phyloP scores from a whole-genome alignment of 1,139 yeast genomes.

The Kodamaea derodonti region DNA sequence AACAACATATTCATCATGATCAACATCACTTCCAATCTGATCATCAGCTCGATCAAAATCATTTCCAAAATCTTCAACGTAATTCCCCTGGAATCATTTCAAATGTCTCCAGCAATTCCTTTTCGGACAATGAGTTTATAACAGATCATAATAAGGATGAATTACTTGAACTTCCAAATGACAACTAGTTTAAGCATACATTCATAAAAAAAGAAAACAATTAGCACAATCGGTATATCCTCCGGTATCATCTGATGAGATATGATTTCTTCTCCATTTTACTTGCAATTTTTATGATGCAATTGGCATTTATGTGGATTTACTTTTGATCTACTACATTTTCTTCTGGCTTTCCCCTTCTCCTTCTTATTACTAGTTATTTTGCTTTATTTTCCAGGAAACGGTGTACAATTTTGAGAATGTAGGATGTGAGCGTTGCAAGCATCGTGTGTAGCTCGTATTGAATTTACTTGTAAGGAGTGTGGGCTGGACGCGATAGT shows the following conservation, averaged over 20 bases:
- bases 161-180: not conserved
- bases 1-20: not conserved
- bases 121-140: slow-evolving; percentile 27
- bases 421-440: too few species aligned
- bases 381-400: slow-evolving; percentile 3
- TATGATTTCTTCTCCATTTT: slow-evolving; percentile 1
- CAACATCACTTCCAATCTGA: not conserved
- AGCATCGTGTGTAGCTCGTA: too few species aligned
- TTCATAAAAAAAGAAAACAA: slow-evolving; percentile 2
- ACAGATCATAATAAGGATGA: slow-evolving; percentile 19
- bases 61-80: not conserved
- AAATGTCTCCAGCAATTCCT: slow-evolving; percentile 19
- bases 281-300: not conserved
- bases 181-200: not conserved
- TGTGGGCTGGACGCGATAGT: too few species aligned
- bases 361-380: slow-evolving; percentile 7
- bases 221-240: slow-evolving; percentile 1
- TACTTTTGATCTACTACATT: slow-evolving; percentile 1
- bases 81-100: slow-evolving; percentile 6
- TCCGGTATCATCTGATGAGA: slow-evolving; percentile 1
- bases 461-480: too few species aligned
- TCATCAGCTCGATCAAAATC: not conserved
- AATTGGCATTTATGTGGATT: not conserved
- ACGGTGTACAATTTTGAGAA: slow-evolving; percentile 3
- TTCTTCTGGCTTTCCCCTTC: slow-evolving; percentile 4